phyloP scores from a whole-genome alignment of 2,329 filamentous ascomycete genomes.

The Apiospora hydei region DNA sequence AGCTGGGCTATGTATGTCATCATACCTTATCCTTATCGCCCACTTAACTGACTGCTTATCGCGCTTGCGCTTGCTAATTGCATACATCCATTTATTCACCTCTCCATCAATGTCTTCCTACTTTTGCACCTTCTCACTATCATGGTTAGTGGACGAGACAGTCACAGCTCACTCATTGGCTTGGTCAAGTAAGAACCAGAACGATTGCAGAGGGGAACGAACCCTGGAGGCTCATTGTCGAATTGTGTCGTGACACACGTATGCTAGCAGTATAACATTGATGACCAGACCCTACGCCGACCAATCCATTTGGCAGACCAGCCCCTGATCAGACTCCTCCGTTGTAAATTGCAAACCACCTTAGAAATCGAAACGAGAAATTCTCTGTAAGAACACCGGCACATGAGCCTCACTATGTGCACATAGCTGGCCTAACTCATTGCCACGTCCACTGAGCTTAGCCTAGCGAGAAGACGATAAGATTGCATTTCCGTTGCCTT shows the following conservation, averaged over 20 bases:
- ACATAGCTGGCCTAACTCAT: background rate
- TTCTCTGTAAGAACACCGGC: slow-evolving; percentile 12
- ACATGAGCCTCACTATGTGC: background rate
- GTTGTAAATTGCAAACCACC: slow-evolving; percentile 13
- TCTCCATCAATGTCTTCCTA: too few relatives aligned
- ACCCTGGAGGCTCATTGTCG: background rate
- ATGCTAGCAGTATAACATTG: slow-evolving; percentile 18
- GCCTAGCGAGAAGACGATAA: background rate
- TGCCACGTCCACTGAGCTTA: background rate
- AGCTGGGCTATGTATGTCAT: slow-evolving; percentile 3
- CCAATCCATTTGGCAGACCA: slow-evolving; percentile 21
- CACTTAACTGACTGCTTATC: background rate
- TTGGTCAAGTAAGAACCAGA: background rate
- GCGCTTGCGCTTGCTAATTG: background rate
- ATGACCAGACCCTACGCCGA: slow-evolving; percentile 14
- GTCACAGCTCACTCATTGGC: background rate
- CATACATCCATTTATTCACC: background rate
- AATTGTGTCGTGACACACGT: slow-evolving; percentile 17
- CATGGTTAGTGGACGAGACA: too few relatives aligned
- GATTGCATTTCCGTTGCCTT: background rate
- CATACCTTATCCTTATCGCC: slow-evolving; percentile 3
- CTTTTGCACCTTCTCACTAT: too few relatives aligned
- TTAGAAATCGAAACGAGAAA: slow-evolving; percentile 1
- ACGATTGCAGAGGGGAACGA: background rate
- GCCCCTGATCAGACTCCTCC: slow-evolving; percentile 18